Base-by-base conservation (phyloP, 352 stramenopile genomes). In the Pythium volutum region DNA sequence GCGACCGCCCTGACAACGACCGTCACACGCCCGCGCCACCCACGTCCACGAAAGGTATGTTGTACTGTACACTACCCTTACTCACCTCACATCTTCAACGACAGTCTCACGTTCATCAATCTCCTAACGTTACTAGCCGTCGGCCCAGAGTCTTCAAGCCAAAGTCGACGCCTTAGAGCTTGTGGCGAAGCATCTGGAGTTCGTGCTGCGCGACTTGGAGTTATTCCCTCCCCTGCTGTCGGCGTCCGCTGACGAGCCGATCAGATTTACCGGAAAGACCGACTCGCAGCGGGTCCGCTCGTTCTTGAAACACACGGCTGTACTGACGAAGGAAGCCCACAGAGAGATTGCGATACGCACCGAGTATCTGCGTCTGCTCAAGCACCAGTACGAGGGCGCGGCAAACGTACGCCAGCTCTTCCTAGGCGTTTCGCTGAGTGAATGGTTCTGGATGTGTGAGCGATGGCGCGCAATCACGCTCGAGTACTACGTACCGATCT, bases 361-460 rank as follows among this genome's bases (percentile, higher is more conserved):
- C 33, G 33, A 38, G 12, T 38, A 38, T 38, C 12, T 38, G 12
- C 33, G 33, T 14, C 33, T 38, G 33, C 33, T 38, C 12, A 38
- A 7, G 12, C 7, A 7, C 33, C 33, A 38, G 7, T 38, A 38
- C 33, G 33, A 38, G 12, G 12, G 33, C 33, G 12, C 33, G 7
- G 33, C 33, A 54, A 55, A 20, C 45, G 54, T 56, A 7, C 31
- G 18, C n/a, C 49, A 59, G 25, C 41, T 59, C 25, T 38, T 29
- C 5, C 9, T 11, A 1, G 52, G 52, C 3, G 1, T 59, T 18
- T 12, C 16, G 11, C 9, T 59, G 38, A 38, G 50, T 16, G 22
- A 41, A 16, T 59, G 52, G 52, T 26, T 36, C 41, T 59, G 52
- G 38, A 49, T 15, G 1, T 59, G 52, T 39, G 52, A 59, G 52